Percentiles rank a stretch among this genome's conserved stretches.
Evolutionary conservation across 1,139 yeast genomes (phyloP).

Genomic region (Meyerozyma sp.): DNA sequence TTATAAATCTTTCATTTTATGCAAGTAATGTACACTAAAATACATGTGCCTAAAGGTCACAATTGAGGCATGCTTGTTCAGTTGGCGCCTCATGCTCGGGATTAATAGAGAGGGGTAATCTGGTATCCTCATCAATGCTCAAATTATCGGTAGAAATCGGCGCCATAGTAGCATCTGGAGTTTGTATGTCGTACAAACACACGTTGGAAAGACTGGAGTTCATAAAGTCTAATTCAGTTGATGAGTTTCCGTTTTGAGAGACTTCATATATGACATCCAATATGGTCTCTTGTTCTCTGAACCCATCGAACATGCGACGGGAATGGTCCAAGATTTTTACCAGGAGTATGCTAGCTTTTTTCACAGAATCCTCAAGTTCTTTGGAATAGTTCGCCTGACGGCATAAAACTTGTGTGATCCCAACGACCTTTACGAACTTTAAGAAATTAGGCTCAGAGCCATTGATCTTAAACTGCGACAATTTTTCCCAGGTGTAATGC

Average conservation of each 20-base stretch:
- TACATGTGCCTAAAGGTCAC: not conserved
- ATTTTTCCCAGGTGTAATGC: not conserved
- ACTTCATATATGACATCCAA: constrained; percentile 1
- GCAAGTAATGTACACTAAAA: not conserved
- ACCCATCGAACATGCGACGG: constrained; percentile 27
- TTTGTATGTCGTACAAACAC: not conserved
- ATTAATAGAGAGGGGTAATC: no score
- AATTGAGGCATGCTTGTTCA: not conserved
- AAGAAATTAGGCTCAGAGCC: not conserved
- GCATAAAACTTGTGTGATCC: not conserved
- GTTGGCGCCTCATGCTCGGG: not conserved
- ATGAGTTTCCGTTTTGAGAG: not conserved
- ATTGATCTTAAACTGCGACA: not conserved
- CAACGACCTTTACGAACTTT: not conserved
- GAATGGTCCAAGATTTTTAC: constrained; percentile 11
- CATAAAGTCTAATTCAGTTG: not conserved
- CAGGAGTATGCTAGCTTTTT: not conserved
- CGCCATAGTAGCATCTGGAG: not conserved
- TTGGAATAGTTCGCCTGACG: not conserved
- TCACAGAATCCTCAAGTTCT: not conserved
- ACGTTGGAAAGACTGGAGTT: not conserved
- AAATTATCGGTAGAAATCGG: not conserved
- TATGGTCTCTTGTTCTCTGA: constrained; percentile 20
- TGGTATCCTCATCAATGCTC: not conserved
- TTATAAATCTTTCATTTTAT: not conserved